A percentile compares a stretch with the other conserved stretches of the same genome.
phyloP scores from a whole-genome alignment of 148 eudicot species.

The Dysphania ambrosioides region DNA sequence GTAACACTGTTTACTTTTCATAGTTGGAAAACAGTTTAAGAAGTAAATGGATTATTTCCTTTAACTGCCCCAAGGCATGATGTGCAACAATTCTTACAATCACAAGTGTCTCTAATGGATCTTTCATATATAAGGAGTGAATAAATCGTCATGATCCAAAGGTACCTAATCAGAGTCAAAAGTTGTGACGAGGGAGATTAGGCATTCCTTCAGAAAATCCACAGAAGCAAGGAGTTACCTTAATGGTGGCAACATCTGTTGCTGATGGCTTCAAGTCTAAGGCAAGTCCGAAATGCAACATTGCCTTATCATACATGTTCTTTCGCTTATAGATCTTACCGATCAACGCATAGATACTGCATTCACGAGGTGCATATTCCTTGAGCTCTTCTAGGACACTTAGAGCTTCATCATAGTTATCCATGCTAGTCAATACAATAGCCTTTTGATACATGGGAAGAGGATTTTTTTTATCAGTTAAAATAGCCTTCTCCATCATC shows the following conservation, averaged over 20 bases:
- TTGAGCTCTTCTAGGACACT: conserved; percentile 92
- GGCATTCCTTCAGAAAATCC: neutral
- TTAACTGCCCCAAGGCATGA: no score
- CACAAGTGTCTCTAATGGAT: neutral
- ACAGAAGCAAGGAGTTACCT: conserved; percentile 43
- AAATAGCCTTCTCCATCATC: conserved; percentile 84
- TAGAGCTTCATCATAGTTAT: conserved; percentile 69
- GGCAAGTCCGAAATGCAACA: conserved; percentile 96
- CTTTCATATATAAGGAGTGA: no score
- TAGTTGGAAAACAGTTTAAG: no score
- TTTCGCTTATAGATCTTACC: conserved; percentile 82
- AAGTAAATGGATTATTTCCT: no score
- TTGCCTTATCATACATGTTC: conserved; percentile 76
- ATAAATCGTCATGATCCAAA: neutral
- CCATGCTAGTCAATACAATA: conserved; percentile 73
- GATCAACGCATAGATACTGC: conserved; percentile 94
- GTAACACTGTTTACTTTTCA: no score
- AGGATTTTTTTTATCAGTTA: conserved; percentile 92
- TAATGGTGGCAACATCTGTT: conserved; percentile 91
- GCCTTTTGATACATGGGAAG: conserved; percentile 96
- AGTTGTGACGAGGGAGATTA: neutral
- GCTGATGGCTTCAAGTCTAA: conserved; percentile 97
- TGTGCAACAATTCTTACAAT: no score
- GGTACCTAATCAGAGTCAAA: conserved; percentile 4
- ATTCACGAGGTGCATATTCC: conserved; percentile 87